Conservation (phyloP, 805 yeast species). For the Nakazawaea siamensis region DNA sequence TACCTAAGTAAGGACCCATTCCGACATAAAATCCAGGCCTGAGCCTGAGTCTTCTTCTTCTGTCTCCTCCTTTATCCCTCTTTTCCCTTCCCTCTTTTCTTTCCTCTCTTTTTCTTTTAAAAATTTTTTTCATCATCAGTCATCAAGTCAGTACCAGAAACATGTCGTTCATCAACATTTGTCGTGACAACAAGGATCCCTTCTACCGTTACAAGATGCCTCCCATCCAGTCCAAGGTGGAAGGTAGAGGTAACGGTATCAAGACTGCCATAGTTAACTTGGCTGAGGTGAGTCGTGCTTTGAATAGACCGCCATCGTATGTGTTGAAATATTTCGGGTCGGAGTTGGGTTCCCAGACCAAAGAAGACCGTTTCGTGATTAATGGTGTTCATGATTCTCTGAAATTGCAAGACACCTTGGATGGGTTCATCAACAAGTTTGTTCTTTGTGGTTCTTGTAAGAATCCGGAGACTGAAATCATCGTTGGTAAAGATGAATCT, state of each 20-base stretch:
- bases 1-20: no score
- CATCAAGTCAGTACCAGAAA: no score
- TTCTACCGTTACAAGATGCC: slow-evolving; percentile 99
- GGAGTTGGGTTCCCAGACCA: slow-evolving; percentile 95
- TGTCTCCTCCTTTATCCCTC: no score
- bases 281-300: slow-evolving; percentile 88
- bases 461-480: slow-evolving; percentile 95
- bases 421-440: slow-evolving; percentile 87
- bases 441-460: slow-evolving; percentile 92
- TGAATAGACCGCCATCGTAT: slow-evolving; percentile 88
- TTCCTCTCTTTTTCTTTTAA: no score
- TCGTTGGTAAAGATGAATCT: slow-evolving; percentile 64
- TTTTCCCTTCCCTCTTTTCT: no score
- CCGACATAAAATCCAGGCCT: no score
- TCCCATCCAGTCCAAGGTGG: slow-evolving; percentile 91
- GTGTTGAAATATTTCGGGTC: slow-evolving; percentile 92
- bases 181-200: slow-evolving; percentile 96
- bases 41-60: no score
- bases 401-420: slow-evolving; percentile 88
- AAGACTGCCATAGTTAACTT: slow-evolving; percentile 89
- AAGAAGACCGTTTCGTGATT: slow-evolving; percentile 81
- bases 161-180: slow-evolving; percentile 87
- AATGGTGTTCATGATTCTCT: slow-evolving; percentile 91
- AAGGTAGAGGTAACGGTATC: slow-evolving; percentile 99
- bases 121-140: no score